Evolutionary conservation across 1,284 basidiomycete species (phyloP).

Genomic region (Wallemia hederae): DNA sequence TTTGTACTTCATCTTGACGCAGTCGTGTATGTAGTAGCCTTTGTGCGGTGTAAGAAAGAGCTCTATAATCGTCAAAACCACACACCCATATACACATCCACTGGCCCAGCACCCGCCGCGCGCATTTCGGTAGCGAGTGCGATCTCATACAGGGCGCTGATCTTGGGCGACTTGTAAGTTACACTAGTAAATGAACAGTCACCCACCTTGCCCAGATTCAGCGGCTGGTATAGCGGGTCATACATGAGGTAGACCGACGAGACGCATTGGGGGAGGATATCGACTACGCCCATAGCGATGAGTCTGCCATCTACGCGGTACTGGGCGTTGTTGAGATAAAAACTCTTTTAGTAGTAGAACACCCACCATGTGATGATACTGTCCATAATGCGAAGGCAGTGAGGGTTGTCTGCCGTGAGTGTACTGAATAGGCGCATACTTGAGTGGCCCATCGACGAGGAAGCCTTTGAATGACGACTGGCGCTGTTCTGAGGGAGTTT

Average conservation of each 20-base stretch:
- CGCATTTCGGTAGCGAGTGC: conserved; percentile 40
- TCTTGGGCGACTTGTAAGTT: conserved; percentile 18
- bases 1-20: conserved; percentile 90
- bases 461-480: conserved; percentile 34
- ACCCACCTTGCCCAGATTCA: conserved; percentile 50
- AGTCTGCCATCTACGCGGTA: conserved; percentile 53
- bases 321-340: conserved; percentile 15
- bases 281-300: conserved; percentile 64
- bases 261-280: conserved; percentile 65
- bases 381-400: conserved; percentile 44
- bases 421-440: conserved; percentile 11
- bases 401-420: conserved; percentile 10
- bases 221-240: conserved; percentile 40
- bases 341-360: conserved; percentile 8
- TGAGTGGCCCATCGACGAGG: conserved; percentile 45
- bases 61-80: background rate
- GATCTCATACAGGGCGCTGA: conserved; percentile 53
- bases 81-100: conserved; percentile 60
- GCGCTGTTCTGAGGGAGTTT: conserved; percentile 22
- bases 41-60: background rate
- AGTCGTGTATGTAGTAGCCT: conserved; percentile 80
- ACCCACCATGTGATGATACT: conserved; percentile 33
- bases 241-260: conserved; percentile 94
- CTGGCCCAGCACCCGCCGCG: conserved; percentile 29
- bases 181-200: background rate